Evolutionary conservation across 192 early-diverging fungal species (phyloP), one percentile per base, ranked within the genome.

Genomic region (Coemansia asiatica): DNA sequence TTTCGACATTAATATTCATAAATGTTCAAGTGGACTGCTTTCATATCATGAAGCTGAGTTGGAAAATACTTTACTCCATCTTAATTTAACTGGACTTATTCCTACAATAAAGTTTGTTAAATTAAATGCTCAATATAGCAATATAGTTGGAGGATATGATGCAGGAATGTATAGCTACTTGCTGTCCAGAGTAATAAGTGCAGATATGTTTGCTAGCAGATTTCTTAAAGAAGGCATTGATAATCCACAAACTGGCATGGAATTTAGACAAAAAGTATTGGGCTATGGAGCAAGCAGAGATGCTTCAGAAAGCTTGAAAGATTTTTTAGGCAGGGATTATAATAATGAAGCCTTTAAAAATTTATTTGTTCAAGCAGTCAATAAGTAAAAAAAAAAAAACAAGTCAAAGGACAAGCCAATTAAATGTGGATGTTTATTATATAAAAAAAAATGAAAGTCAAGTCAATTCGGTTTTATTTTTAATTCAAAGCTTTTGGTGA

Each of bases 191-290:
- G 49, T 51, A 23, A 15, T 51, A 25, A 23, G 49, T 12, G 49
- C 49, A 6, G 49, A 51, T 12, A 19, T 51, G 49, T 51, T 51
- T 51, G 49, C 19, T 2, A 22, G 21, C 4, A 21, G 19, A 7
- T 51, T 51, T 22, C 49, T 51, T 12, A 51, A 26, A 51, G 49
- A 51, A 25, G 49, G 49, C 9, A 51, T 51, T 6, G 49, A 51
- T 22, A 51, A 51, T 51, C 49, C 49, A 5, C 49, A 51, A 22
- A 51, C 49, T 22, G 49, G 49, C 7, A 21, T 23, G 15, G 19
- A 51, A 7, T 51, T 21, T 23, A 25, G 22, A 21, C n/a, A 51
- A 44, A 44, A 16, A 18, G 13, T 44, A 44, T 15, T 44, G 9
- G 13, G 16, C 13, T 18, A 44, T 15, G 49, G 49, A 51, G 49